Evolutionary conservation across 805 yeast genomes (phyloP).

Genomic region (Ogataea wickerhamii): DNA sequence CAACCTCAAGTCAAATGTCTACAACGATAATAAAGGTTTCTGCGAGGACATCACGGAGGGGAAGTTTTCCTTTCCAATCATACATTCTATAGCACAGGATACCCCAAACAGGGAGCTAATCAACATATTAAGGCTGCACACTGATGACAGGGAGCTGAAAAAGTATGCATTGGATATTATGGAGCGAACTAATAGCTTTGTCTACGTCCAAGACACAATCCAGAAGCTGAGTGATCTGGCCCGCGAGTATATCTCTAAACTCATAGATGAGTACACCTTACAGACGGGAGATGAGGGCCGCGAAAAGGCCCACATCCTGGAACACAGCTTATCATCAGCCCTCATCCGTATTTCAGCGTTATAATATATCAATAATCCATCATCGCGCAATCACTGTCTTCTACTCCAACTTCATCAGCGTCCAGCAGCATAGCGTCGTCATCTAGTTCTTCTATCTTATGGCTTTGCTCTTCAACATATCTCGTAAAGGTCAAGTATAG

Average conservation of each 20-base stretch:
- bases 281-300: conserved; percentile 1
- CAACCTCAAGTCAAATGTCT: conserved; percentile 54
- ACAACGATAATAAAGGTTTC: conserved; percentile 64
- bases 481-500: conserved; percentile 13
- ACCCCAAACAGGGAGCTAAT: conserved; percentile 38
- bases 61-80: conserved; percentile 80
- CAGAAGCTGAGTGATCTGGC: conserved; percentile 26
- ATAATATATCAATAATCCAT: not conserved
- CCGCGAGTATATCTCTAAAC: conserved; percentile 17
- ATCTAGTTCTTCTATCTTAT: conserved; percentile 18
- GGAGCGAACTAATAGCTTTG: conserved; percentile 38
- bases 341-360: not conserved
- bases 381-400: conserved; percentile 2
- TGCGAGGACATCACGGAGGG: conserved; percentile 90
- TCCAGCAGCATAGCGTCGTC: conserved; percentile 8
- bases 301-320: not conserved
- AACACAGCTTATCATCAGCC: not conserved
- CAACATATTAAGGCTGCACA: conserved; percentile 50
- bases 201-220: conserved; percentile 35
- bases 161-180: conserved; percentile 47
- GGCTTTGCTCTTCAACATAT: conserved; percentile 4
- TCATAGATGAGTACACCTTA: conserved; percentile 12
- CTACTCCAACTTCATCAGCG: not conserved
- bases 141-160: conserved; percentile 49
- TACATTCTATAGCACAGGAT: conserved; percentile 53